Percentiles rank a stretch among this genome's conserved stretches.
phyloP scores from a whole-genome alignment of 257 asterid genomes.

The Solanum bulbocastanum region DNA sequence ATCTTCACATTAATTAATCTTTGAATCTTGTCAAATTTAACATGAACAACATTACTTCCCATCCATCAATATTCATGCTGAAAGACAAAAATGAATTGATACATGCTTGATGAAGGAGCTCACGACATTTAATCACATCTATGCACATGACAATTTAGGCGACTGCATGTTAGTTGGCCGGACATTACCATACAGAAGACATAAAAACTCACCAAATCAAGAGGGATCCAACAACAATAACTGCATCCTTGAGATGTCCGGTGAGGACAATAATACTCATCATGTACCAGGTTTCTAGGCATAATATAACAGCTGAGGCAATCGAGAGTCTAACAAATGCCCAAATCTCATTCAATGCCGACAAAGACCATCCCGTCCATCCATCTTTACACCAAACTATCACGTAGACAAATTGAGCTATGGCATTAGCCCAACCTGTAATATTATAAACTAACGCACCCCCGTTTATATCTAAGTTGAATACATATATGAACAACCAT shows the following conservation, averaged over 20 bases:
- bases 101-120: neutral
- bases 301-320: constrained; percentile 76
- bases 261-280: constrained; percentile 64
- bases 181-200: neutral
- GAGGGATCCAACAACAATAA: constrained; percentile 62
- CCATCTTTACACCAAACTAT: constrained; percentile 78
- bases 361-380: constrained; percentile 63
- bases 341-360: constrained; percentile 62
- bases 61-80: constrained; percentile 60
- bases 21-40: too few species aligned
- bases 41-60: constrained; percentile 58
- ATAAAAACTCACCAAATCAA: constrained; percentile 59
- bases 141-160: neutral
- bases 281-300: constrained; percentile 80
- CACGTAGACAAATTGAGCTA: constrained; percentile 50
- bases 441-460: constrained; percentile 52
- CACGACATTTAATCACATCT: constrained; percentile 31
- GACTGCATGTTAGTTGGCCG: neutral
- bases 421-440: constrained; percentile 36
- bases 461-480: constrained; percentile 49
- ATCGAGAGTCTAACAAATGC: constrained; percentile 69
- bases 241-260: constrained; percentile 64
- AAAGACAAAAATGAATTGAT: neutral
- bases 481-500: constrained; percentile 46
- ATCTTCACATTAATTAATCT: too few species aligned